Percentiles rank a stretch among this genome's conserved stretches.
Evolutionary conservation across 1,284 basidiomycete genomes (phyloP).

Genomic region (Cutaneotrichosporon sp.): DNA sequence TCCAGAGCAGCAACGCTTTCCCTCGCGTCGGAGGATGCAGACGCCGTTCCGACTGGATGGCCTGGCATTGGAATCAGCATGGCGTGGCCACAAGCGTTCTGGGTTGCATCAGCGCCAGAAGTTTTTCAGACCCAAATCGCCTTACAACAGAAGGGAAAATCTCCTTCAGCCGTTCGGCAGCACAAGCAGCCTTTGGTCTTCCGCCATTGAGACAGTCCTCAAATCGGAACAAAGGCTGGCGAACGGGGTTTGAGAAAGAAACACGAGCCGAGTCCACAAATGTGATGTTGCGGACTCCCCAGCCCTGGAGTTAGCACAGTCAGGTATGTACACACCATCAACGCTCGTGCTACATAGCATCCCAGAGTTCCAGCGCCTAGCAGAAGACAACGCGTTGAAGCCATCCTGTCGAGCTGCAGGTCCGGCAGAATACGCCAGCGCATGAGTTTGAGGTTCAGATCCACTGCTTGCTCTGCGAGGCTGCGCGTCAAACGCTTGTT

Average conservation of each 20-base stretch:
- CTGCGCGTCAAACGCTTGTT: slow-evolving; percentile 51
- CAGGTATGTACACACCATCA: slow-evolving; percentile 61
- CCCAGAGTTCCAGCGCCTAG: slow-evolving; percentile 94
- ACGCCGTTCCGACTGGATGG: slow-evolving; percentile 66
- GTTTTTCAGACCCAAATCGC: slow-evolving; percentile 12
- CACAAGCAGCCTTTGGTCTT: slow-evolving; percentile 86
- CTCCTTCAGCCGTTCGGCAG: slow-evolving; percentile 76
- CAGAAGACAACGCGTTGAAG: slow-evolving; percentile 71
- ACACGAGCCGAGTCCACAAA: slow-evolving; percentile 86
- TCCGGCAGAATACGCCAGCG: slow-evolving; percentile 90
- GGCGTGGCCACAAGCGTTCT: slow-evolving; percentile 69
- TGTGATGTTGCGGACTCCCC: slow-evolving; percentile 91
- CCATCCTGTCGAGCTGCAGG: slow-evolving; percentile 81
- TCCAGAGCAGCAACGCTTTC: slow-evolving; percentile 65
- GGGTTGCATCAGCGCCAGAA: slow-evolving; percentile 47
- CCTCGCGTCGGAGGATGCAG: slow-evolving; percentile 54
- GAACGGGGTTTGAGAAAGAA: slow-evolving; percentile 93
- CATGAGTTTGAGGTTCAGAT: slow-evolving; percentile 96
- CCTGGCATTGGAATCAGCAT: slow-evolving; percentile 96
- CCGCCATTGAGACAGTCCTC: slow-evolving; percentile 90
- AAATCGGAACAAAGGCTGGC: slow-evolving; percentile 94
- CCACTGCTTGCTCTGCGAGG: slow-evolving; percentile 90
- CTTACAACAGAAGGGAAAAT: slow-evolving; percentile 88
- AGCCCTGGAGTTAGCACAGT: slow-evolving; percentile 57
- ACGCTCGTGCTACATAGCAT: slow-evolving; percentile 83